phyloP scores from a whole-genome alignment of 805 yeast species.

The Starmera quercuum region DNA sequence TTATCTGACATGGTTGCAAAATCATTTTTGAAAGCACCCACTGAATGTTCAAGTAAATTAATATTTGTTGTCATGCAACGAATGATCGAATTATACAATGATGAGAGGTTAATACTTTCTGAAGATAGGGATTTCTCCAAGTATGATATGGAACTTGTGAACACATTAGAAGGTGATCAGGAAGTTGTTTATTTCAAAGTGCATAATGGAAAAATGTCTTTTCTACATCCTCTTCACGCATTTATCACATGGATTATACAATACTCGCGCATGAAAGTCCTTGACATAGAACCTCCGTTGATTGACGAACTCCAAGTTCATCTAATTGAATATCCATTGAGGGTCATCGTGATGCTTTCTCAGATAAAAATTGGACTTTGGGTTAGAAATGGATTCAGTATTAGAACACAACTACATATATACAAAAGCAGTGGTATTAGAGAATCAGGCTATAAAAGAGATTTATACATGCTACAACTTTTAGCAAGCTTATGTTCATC shows the following conservation, averaged over 20 bases:
- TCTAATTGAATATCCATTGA: constrained; percentile 66
- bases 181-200: constrained; percentile 34
- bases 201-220: constrained; percentile 45
- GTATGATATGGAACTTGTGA: constrained; percentile 6
- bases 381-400: constrained; percentile 89
- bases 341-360: constrained; percentile 68
- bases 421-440: constrained; percentile 73
- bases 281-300: constrained; percentile 6
- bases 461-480: constrained; percentile 62
- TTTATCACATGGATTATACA: constrained; percentile 68
- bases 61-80: constrained; percentile 7
- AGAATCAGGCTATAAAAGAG: constrained; percentile 77
- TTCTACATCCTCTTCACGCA: constrained; percentile 76
- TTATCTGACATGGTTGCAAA: constrained; percentile 48
- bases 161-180: constrained; percentile 17
- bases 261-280: constrained; percentile 23
- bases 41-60: not conserved
- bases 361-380: constrained; percentile 87
- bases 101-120: not conserved
- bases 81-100: not conserved
- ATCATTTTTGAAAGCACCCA: constrained; percentile 21
- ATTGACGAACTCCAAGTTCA: constrained; percentile 8
- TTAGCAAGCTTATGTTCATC: constrained; percentile 51
- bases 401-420: constrained; percentile 69
- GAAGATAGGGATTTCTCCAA: constrained; percentile 5